These are phyloP conservation scores for Botrytis elliptica DNA, from an alignment of 2,329 filamentous ascomycete genomes.

Conservation along the genomic window DNA sequence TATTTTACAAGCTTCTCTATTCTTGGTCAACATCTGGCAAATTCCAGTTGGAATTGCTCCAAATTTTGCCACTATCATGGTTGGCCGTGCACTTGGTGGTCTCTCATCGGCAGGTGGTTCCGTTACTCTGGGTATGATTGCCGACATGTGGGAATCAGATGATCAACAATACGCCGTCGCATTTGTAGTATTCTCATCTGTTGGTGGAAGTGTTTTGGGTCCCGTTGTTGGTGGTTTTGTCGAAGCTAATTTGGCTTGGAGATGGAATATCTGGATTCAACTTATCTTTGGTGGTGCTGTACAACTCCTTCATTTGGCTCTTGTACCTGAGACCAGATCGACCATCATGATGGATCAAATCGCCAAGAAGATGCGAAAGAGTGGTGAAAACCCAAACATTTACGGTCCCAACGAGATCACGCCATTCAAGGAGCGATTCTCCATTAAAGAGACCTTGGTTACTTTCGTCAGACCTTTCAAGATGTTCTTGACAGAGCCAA, in stretches of 20 bases:
- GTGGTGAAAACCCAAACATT: constrained; percentile 53
- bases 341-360: constrained; percentile 77
- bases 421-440: constrained; percentile 58
- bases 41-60: constrained; percentile 69
- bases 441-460: constrained; percentile 53
- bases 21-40: constrained; percentile 76
- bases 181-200: constrained; percentile 75
- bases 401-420: constrained; percentile 73
- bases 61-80: constrained; percentile 69
- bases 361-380: constrained; percentile 69
- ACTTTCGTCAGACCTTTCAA: constrained; percentile 66
- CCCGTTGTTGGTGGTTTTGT: constrained; percentile 78
- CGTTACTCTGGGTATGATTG: constrained; percentile 73
- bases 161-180: constrained; percentile 73
- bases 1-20: constrained; percentile 69
- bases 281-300: constrained; percentile 73
- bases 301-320: constrained; percentile 63
- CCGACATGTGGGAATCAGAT: constrained; percentile 70
- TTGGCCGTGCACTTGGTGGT: constrained; percentile 68
- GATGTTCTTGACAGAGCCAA: constrained; percentile 74
- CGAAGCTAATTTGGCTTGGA: constrained; percentile 65
- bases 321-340: constrained; percentile 75
- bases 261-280: constrained; percentile 82
- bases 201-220: constrained; percentile 73
- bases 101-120: constrained; percentile 71